Percentiles rank a stretch among this genome's conserved stretches.
Evolutionary conservation across 495 filamentous ascomycete genomes (phyloP).

Genomic region (Pyrenula massariospora): DNA sequence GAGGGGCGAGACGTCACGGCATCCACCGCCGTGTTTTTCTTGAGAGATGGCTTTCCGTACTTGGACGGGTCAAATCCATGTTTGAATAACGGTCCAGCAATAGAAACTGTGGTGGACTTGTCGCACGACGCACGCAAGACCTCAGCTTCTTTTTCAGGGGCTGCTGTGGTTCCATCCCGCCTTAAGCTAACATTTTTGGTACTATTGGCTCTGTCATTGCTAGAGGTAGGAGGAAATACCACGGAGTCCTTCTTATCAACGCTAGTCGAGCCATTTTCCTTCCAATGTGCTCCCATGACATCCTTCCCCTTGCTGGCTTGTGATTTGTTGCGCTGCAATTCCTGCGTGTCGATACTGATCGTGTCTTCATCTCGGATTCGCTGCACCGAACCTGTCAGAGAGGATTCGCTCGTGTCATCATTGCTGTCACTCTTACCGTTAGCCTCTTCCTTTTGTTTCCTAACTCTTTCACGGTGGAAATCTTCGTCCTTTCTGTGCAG

Average conservation of each 20-base stretch:
- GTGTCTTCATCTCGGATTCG: background rate
- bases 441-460: background rate
- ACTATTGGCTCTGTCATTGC: background rate
- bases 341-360: background rate
- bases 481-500: background rate
- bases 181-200: background rate
- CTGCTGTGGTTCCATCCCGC: background rate
- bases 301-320: background rate
- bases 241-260: background rate
- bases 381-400: background rate
- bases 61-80: background rate
- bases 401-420: background rate
- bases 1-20: background rate
- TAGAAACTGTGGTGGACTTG: background rate
- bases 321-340: background rate
- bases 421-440: background rate
- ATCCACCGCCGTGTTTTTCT: background rate
- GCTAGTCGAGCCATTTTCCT: background rate
- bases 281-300: background rate
- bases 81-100: background rate
- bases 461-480: background rate
- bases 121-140: background rate
- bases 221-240: background rate
- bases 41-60: background rate
- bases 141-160: background rate